Conservation (phyloP, 495 filamentous ascomycete species). For the Aspergillus mulundensis region DNA sequence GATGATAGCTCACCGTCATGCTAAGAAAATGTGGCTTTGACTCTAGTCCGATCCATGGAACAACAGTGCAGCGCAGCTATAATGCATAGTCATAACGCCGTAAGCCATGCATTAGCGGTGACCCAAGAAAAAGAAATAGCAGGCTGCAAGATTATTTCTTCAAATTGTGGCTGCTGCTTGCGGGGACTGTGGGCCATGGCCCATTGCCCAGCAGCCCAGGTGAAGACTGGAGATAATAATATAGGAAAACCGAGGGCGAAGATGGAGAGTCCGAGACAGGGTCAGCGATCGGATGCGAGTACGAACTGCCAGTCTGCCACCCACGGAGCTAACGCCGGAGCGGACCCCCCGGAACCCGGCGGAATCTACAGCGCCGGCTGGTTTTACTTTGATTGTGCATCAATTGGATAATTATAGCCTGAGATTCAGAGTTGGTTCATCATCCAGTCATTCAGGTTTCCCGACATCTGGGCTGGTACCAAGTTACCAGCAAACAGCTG, state of each 20-base stretch:
- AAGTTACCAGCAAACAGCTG: too few relatives aligned
- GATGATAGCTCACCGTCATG: not conserved
- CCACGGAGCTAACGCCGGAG: not conserved
- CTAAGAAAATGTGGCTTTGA: conserved; percentile 2
- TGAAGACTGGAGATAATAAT: not conserved
- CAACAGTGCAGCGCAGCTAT: not conserved
- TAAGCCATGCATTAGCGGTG: not conserved
- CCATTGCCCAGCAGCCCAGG: not conserved
- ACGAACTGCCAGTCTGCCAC: not conserved
- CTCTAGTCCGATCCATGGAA: not conserved
- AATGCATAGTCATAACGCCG: too few relatives aligned
- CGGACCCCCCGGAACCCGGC: not conserved
- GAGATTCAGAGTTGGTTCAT: too few relatives aligned
- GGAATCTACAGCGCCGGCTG: too few relatives aligned
- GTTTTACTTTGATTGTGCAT: too few relatives aligned
- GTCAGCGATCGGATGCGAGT: not conserved
- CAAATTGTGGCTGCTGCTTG: not conserved
- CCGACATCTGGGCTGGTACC: not conserved
- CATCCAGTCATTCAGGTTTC: not conserved
- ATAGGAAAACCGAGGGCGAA: not conserved
- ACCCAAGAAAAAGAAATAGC: not conserved
- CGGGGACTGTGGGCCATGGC: not conserved
- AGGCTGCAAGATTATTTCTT: conserved; percentile 3
- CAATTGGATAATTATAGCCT: too few relatives aligned
- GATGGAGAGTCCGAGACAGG: too few relatives aligned